A percentile compares a stretch with the other conserved stretches of the same genome.
Evolutionary conservation across 176 grass and related monocot species (phyloP).

Genomic region (Cenchrus fungigraminus): DNA sequence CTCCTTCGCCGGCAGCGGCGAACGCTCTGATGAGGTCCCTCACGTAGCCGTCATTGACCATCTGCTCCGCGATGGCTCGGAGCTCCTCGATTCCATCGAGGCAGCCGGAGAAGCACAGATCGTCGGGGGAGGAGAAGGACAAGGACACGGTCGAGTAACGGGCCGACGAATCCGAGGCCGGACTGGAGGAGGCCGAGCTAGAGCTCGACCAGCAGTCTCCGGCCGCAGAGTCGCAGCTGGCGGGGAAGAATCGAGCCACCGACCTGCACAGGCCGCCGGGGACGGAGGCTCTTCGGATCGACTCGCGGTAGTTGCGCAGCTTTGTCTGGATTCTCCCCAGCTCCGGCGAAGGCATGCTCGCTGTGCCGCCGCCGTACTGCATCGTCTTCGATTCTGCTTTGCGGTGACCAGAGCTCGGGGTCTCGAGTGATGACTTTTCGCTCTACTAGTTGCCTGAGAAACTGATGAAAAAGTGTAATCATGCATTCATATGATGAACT

Average conservation of each 20-base stretch:
- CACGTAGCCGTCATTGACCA: conserved; percentile 25
- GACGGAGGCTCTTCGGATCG: conserved; percentile 22
- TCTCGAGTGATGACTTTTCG: neutral
- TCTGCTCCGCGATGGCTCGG: conserved; percentile 1
- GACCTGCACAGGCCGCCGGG: neutral
- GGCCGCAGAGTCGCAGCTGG: neutral
- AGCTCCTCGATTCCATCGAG: neutral
- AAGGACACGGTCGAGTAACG: neutral
- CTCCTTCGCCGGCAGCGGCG: neutral
- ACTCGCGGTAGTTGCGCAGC: neutral
- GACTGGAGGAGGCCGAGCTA: neutral
- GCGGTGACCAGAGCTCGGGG: neutral
- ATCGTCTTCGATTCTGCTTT: neutral
- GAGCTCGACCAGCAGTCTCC: neutral
- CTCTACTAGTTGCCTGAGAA: no score
- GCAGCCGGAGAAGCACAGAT: neutral
- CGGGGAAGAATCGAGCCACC: neutral
- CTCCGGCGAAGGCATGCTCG: neutral
- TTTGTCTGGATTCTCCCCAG: no score
- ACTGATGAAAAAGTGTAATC: no score
- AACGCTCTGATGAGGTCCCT: neutral
- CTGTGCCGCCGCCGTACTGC: neutral
- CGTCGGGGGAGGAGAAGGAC: neutral
- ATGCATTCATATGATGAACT: no score
- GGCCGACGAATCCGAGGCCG: neutral